phyloP scores from a whole-genome alignment of 2,329 filamentous ascomycete genomes.

The Colletotrichum endophyticum region DNA sequence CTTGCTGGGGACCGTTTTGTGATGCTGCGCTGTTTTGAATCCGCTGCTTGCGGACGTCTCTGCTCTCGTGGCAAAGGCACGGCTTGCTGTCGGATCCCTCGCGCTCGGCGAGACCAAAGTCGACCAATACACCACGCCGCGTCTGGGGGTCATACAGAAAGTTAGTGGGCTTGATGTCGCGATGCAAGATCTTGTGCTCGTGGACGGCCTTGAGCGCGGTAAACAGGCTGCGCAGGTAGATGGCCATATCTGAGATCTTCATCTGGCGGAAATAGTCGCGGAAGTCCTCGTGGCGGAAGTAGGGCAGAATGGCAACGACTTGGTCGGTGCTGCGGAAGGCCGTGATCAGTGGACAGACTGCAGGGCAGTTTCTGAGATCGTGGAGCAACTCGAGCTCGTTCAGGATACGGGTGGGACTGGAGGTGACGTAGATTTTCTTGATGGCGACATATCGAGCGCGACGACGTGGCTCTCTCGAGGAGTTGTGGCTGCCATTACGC shows the following conservation, averaged over 20 bases:
- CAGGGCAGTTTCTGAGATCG: slow-evolving; percentile 80
- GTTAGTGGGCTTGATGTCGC: slow-evolving; percentile 97
- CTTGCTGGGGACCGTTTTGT: slow-evolving; percentile 57
- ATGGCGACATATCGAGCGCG: slow-evolving; percentile 84
- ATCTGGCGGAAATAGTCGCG: slow-evolving; percentile 93
- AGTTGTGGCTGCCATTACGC: slow-evolving; percentile 42
- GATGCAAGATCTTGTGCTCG: slow-evolving; percentile 82
- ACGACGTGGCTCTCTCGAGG: slow-evolving; percentile 16
- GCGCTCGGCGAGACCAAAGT: slow-evolving; percentile 94
- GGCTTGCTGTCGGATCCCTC: slow-evolving; percentile 78
- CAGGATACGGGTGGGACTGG: slow-evolving; percentile 88
- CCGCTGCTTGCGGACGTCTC: slow-evolving; percentile 65
- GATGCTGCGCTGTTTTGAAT: slow-evolving; percentile 64
- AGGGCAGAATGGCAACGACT: slow-evolving; percentile 92
- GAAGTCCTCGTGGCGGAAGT: slow-evolving; percentile 96
- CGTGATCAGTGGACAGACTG: slow-evolving; percentile 94
- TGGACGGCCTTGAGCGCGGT: slow-evolving; percentile 86
- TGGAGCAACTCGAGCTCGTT: slow-evolving; percentile 95
- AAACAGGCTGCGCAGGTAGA: slow-evolving; percentile 90
- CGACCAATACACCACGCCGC: slow-evolving; percentile 89
- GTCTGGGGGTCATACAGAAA: slow-evolving; percentile 88
- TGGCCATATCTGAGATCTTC: slow-evolving; percentile 81
- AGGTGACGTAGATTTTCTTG: slow-evolving; percentile 99
- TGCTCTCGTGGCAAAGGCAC: slow-evolving; percentile 78
- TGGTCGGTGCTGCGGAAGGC: slow-evolving; percentile 96